Evolutionary conservation across 2,329 filamentous ascomycete species (phyloP), one percentile per base, ranked within the genome.

Genomic region (Didymella arachidicola): DNA sequence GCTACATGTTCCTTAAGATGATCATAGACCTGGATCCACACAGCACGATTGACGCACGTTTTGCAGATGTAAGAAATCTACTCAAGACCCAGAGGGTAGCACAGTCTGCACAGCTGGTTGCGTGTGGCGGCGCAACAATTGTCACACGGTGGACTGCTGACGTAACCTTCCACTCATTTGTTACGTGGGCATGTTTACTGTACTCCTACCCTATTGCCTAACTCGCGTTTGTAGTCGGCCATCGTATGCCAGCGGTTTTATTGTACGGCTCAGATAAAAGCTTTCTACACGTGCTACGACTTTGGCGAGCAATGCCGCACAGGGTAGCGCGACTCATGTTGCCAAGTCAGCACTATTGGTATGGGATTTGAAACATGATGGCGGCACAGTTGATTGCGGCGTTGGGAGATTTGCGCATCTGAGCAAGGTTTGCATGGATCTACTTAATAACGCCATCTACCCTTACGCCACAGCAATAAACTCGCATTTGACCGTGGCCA

Each of bases 381-480:
- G 18, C 36, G 36, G 36, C 36, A 39, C 36, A 16, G 36, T 19
- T 7, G 36, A 39, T 39, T 39, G 36, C 36, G 11, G n/a, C 34
- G 32, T 27, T 42, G 47, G 47, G 46, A 27, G 47, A 51, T 41
- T 46, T 27, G n/a, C n/a, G n/a, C n/a, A 39, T 7, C 34, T 16
- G 32, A 30, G 26, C 53, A 51, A 46, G 47, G 41, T 18, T 51
- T 32, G 18, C 22, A n/a, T 39, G 34, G 27, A 39, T 19, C 36
- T 39, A 19, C 36, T 39, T n/a, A 39, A 19, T 19, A 42, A 42
- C 29, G 42, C 26, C 36, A 47, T 19, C 16, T 36, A 26, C 29
- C 14, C 29, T 19, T 41, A 30, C 34, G 36, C 6, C 42, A 46
- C 42, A 36, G 36, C 36, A 26, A 25, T 32, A 22, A 29, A 7